Base-by-base conservation (phyloP, 2,329 filamentous ascomycete genomes). In the Ophiostoma himal-ulmi region DNA sequence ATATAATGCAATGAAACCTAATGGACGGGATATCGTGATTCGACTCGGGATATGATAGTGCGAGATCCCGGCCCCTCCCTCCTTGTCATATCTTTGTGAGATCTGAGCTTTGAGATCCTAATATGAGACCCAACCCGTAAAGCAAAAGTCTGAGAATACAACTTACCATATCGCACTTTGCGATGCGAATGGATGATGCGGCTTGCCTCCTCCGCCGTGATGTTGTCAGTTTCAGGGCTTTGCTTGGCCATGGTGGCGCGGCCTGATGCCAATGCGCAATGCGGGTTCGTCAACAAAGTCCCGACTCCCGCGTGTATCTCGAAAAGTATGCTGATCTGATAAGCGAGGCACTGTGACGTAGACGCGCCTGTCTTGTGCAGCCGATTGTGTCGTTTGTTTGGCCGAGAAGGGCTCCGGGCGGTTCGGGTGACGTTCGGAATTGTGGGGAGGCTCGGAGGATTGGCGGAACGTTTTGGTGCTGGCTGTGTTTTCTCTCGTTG, bases 161-260 rank as follows among this genome's bases (percentile, higher is more conserved):
- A 81, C 86, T 77, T 82, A 89, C 87, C 88, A 78, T 90, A 89
- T 76, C 88, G 84, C 70, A 90, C 88, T 78, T 90, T 90, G 74
- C 88, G 85, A 77, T 89, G 88, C 69, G 87, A 89, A 77, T 89
- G 87, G 74, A 90, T 89, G 79, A 90, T 89, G 75, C 87, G 86
- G 77, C 82, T 89, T 73, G 87, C 88, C 79, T 90, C 87, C 77
- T 89, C 88, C 11, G 87, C 84, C 66, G 86, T 88, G 76, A 88
- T 81, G 75, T 87, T 83, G 76, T 87, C 84, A 73, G 87, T 79
- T 73, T 81, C 81, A 69, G 83, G 81, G 69, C 80, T 79, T 68
- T 81, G 78, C 72, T 79, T 82, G 72, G 81, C 76, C 83, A 84
- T 84, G 76, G 73, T 76, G 62, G 68, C 30, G 60, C 30, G 10